phyloP scores from a whole-genome alignment of 1,284 basidiomycete genomes.

The Rhodofomes roseus region DNA sequence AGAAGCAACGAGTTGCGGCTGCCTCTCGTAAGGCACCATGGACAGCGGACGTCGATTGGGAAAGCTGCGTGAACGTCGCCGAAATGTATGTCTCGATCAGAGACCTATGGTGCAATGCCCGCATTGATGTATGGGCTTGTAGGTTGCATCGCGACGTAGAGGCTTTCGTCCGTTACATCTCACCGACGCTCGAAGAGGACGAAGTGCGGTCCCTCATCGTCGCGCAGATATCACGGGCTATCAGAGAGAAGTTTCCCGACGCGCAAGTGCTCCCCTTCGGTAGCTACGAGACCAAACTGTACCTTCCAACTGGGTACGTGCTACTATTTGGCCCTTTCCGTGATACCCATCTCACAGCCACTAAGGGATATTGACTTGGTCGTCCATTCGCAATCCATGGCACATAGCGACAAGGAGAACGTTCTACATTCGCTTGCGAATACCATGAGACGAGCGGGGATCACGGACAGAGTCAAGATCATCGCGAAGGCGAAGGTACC shows the following conservation, averaged over 20 bases:
- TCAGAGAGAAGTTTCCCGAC: constrained; percentile 71
- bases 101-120: not conserved
- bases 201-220: constrained; percentile 80
- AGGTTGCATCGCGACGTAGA: constrained; percentile 84
- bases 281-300: constrained; percentile 91
- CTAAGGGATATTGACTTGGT: constrained; percentile 76
- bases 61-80: constrained; percentile 72
- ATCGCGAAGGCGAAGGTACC: constrained; percentile 91
- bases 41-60: constrained; percentile 76
- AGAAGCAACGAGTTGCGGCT: constrained; percentile 57
- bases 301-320: constrained; percentile 86
- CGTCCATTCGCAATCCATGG: constrained; percentile 64
- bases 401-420: constrained; percentile 51
- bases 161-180: constrained; percentile 86
- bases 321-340: not conserved
- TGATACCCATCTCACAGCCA: constrained; percentile 6
- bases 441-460: constrained; percentile 55
- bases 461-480: constrained; percentile 74
- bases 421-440: constrained; percentile 65
- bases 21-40: constrained; percentile 73
- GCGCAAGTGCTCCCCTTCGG: constrained; percentile 88
- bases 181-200: constrained; percentile 83
- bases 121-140: constrained; percentile 5
- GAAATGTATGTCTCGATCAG: constrained; percentile 56
- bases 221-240: constrained; percentile 64